Base-by-base conservation (phyloP, 2,329 filamentous ascomycete genomes). In the Chaetomium globosum region DNA sequence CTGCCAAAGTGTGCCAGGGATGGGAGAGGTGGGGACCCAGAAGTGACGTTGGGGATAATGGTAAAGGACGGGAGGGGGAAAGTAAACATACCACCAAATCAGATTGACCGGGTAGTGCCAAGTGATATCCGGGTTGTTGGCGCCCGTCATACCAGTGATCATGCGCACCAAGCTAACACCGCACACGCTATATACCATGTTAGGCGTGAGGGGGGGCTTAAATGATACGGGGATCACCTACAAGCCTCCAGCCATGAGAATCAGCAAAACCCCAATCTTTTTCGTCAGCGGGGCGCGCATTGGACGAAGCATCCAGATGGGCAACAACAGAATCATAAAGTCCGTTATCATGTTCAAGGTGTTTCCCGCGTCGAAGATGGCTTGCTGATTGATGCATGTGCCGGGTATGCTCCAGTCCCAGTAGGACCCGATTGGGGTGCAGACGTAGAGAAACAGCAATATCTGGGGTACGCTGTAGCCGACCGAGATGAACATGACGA, bases 341-440 rank as follows among this genome's bases (percentile, higher is more conserved):
- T 81, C 78, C 19, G 78, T 80, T 26, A 76, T 48, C 59, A 81
- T 78, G 71, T 80, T 80, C 21, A 80, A 71, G 2, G 74, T 77
- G 0, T 79, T 77, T 59, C 78, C 77, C 59, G 75, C 72, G 26
- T 81, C 74, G 69, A 80, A 80, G 67, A 79, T 77, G 19, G 76
- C 71, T 53, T 78, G 76, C 56, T 78, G 76, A 57, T 78, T 69
- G 59, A 81, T 73, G 68, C 80, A 82, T 53, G n/a, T 71, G 71
- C 49, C 23, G 21, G 56, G 49, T 21, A 64, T 61, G 26, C 19
- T 33, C 58, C 59, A 62, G 51, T 74, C 70, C 74, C 73, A 76
- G 28, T 70, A 68, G n/a, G 56, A 70, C 19, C 59, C 49, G 6
- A 75, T 65, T 1, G 75, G 75, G 19, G 59, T 55, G 68, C 75